Evolutionary conservation across 228 moss, liverwort and hornwort species (phyloP), one percentile per base, ranked within the genome.

Genomic region (Sphagnum fallax): DNA sequence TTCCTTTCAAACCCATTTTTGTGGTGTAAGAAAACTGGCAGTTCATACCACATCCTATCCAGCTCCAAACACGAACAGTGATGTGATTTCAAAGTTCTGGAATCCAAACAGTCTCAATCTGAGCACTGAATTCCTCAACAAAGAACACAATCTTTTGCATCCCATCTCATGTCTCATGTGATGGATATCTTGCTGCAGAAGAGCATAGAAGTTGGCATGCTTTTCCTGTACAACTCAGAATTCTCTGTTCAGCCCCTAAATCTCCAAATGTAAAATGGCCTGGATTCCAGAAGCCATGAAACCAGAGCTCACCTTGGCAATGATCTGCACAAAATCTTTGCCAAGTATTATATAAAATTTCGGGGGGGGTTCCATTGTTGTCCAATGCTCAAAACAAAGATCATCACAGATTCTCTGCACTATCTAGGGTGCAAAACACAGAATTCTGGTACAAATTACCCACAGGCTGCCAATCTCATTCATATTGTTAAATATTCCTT

Each of bases 1-100:
- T 85, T 50, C 90, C 90, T 49, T 87, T 84, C 52, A 92, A 74
- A 0, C 94, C 92, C 92, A 95, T 95, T 72, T 88, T 91, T 67
- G 88, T 90, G 10, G 94, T 95, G 70, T 81, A 95, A 66, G 92
- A 95, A 58, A 95, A 92, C 71, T 95, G 94, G 71, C 94, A 95
- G 57, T 92, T 95, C 92, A 95, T 95, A 55, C 92, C 94, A 75
- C 94, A 95, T 65, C 94, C 94, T 11, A 95, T 79, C 75, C 92
- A 90, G 66, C 94, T 95, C 4, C 90, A 95, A n/a, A 95, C 94
- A 67, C 92, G 92, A 16, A 95, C 90, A 8, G 94, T 95, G 5
- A 78, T 67, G 47, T 90, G 78, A 14, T 90, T 82, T 6, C 80
- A 75, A 11, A 79, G 77, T 12, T 90, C 89, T 0, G 92, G 94